phyloP scores from a whole-genome alignment of 2,329 filamentous ascomycete genomes.

The Pseudogymnoascus sp. region DNA sequence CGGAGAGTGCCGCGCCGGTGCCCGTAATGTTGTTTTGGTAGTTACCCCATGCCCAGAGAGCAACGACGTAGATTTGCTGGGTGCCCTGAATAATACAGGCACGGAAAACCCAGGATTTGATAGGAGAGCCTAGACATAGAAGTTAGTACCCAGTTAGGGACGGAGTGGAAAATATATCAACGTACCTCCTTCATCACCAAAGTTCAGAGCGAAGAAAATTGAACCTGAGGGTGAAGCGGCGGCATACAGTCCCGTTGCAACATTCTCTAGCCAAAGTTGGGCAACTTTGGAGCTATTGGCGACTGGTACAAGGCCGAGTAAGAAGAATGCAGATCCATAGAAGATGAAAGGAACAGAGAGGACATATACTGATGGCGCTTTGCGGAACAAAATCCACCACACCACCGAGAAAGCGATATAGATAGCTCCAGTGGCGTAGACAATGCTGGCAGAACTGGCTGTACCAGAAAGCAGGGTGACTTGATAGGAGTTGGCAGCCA shows the following conservation, averaged over 20 bases:
- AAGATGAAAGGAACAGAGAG: conserved; percentile 55
- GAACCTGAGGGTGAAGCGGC: conserved; percentile 55
- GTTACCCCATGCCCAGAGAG: conserved; percentile 60
- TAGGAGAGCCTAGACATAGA: conserved; percentile 36
- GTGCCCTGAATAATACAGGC: conserved; percentile 60
- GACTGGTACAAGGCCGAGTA: conserved; percentile 57
- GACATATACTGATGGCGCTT: conserved; percentile 47
- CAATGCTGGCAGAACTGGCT: conserved; percentile 49
- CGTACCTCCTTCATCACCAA: conserved; percentile 52
- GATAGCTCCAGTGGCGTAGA: conserved; percentile 53
- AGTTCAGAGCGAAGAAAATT: conserved; percentile 60
- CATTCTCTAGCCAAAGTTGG: conserved; percentile 50
- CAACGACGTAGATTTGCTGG: conserved; percentile 57
- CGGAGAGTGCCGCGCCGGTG: conserved; percentile 28
- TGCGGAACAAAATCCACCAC: conserved; percentile 58
- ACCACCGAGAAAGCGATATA: conserved; percentile 50
- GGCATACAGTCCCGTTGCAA: conserved; percentile 55
- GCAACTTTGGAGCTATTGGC: conserved; percentile 26
- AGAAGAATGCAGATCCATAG: conserved; percentile 55
- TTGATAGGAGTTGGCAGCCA: conserved; percentile 60
- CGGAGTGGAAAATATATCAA: background rate
- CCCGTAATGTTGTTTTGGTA: conserved; percentile 36
- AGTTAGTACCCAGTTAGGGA: background rate
- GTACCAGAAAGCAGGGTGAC: conserved; percentile 60
- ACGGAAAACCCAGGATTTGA: conserved; percentile 59